Evolutionary conservation across 345 rosid species (phyloP).

Genomic region (Eucalyptus pumila): DNA sequence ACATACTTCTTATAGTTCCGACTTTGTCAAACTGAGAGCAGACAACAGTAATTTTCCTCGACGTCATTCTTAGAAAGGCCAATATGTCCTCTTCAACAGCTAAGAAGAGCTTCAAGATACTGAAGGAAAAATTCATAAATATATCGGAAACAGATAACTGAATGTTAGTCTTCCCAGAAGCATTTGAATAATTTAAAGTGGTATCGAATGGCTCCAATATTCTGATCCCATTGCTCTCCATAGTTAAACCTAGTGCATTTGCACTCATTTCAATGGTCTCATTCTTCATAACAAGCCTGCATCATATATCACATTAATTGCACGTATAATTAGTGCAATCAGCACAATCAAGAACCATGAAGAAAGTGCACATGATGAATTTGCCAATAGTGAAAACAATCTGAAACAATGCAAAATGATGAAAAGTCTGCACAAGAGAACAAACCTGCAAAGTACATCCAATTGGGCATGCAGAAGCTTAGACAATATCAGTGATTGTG

Average conservation of each 20-base stretch:
- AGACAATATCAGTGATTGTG: conserved; percentile 47
- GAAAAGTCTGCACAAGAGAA: not conserved
- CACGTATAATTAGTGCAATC: not conserved
- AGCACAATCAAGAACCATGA: not conserved
- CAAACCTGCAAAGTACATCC: conserved; percentile 76
- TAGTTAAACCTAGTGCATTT: conserved; percentile 68
- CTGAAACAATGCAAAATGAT: not conserved
- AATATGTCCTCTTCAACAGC: conserved; percentile 92
- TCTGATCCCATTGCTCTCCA: conserved; percentile 96
- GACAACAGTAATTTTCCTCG: conserved; percentile 67
- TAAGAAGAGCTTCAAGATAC: conserved; percentile 84
- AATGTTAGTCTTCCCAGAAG: conserved; percentile 81
- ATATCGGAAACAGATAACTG: conserved; percentile 67
- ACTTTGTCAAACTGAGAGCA: conserved; percentile 94
- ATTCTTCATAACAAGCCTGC: conserved; percentile 70
- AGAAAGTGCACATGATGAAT: not conserved
- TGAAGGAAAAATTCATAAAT: conserved; percentile 92
- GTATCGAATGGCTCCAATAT: conserved; percentile 96
- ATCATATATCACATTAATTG: not conserved
- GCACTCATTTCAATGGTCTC: conserved; percentile 73
- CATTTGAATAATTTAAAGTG: conserved; percentile 63
- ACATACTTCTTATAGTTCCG: conserved; percentile 69
- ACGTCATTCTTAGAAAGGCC: conserved; percentile 76
- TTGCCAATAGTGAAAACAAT: not conserved
- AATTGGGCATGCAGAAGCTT: conserved; percentile 87